Base-by-base conservation (phyloP, 768 basidiomycete species). In the Agaricus blazei region DNA sequence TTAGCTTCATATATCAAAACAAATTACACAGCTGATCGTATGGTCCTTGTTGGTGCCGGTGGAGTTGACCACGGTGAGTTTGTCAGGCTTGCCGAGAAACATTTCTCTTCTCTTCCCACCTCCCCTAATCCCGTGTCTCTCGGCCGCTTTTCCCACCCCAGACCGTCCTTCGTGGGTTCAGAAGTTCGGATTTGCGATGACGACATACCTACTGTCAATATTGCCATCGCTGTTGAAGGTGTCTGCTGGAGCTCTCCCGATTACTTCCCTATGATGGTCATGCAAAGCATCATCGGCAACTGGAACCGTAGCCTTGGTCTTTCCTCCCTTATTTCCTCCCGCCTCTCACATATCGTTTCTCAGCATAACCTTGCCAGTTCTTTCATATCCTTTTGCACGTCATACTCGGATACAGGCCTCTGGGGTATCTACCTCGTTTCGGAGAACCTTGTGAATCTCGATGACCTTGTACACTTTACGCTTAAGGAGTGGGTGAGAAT, bases 241-340 rank as follows among this genome's bases (percentile, higher is more conserved):
- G 95, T 96, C 54, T 86, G 93, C 71, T 98, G 96, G 95, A 91
- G 87, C 64, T 93, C 90, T 9, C 94, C 96, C 28, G 97, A 99
- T 74, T 98, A 98, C 80, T 98, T 92, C 85, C 93, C 95, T 58
- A 96, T 99, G 95, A 85, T 98, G 75, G 94, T 93, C 68, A 91
- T 97, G 87, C 92, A 96, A 71, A 86, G 84, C 65, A 92, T 98
- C 73, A 88, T 98, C 73, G 97, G 97, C 60, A 99, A 98, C 83
- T 99, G 97, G 97, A 96, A 99, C 69, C 85, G 97, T 63, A 90
- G 89, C 46, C 85, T 98, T 63, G 97, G 96, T 63, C 84, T 93
- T 47, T 87, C 92, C 2, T 81, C 92, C 24, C 79, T 97, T 52
- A 84, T 96, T 60, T 93, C 91, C 58, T 97, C 93, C 50, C 85